Conservation (phyloP, 2,329 filamentous ascomycete species). For the Mariannaea sp. region DNA sequence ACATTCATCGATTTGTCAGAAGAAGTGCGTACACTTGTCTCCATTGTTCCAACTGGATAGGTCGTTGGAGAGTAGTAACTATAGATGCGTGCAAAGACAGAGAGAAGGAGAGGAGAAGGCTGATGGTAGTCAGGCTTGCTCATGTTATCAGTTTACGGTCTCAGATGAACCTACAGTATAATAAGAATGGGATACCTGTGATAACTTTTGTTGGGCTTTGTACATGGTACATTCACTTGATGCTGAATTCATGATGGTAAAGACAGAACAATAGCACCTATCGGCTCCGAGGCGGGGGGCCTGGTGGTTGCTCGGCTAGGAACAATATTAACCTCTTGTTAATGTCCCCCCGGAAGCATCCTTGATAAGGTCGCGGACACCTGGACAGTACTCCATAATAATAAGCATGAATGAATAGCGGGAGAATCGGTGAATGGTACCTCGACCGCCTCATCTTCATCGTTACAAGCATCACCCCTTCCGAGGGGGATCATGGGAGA, state of each 20-base stretch:
- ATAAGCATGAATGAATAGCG: constrained; percentile 16
- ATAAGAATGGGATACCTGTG: neutral
- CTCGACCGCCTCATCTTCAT: constrained; percentile 2
- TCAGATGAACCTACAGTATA: neutral
- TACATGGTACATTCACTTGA: no score
- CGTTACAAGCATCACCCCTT: constrained; percentile 25
- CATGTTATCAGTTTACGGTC: neutral
- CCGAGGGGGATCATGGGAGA: constrained; percentile 16
- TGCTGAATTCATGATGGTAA: neutral
- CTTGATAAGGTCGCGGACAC: constrained; percentile 5
- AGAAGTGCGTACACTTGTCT: neutral
- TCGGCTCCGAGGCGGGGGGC: no score
- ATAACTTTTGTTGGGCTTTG: neutral
- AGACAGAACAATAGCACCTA: constrained; percentile 12
- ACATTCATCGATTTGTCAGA: neutral
- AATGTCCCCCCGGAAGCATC: constrained; percentile 28
- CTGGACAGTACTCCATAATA: neutral
- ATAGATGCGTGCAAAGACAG: neutral
- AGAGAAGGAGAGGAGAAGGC: no score
- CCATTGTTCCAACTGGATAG: no score
- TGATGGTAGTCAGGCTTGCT: no score
- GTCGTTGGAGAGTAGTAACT: neutral
- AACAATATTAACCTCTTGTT: constrained; percentile 27
- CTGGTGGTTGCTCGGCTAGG: constrained; percentile 9
- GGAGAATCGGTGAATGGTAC: constrained; percentile 4